phyloP scores from a whole-genome alignment of 208 protist species.

The Strigomonas oncopelti region DNA sequence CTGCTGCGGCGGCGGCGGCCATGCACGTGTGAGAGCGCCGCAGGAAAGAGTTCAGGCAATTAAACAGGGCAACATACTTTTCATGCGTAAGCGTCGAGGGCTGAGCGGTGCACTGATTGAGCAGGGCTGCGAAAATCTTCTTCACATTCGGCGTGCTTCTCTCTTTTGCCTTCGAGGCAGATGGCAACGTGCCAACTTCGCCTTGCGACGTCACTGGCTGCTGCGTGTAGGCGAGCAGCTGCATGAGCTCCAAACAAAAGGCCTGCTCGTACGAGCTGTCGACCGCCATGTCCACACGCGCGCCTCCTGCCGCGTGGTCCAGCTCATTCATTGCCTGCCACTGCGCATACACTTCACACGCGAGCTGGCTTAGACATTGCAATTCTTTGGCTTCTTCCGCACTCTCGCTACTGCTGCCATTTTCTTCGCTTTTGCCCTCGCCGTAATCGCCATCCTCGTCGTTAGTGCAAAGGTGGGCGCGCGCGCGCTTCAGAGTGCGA shows the following conservation, averaged over 20 bases:
- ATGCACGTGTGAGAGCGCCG: not conserved
- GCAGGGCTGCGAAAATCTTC: not conserved
- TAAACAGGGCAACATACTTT: not conserved
- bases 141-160: not conserved
- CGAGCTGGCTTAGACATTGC: not conserved
- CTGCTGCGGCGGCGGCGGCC: no score
- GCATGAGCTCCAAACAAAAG: not conserved
- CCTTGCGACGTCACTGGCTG: no score
- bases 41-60: not conserved
- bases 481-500: not conserved
- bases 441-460: slow-evolving; percentile 8
- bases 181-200: no score
- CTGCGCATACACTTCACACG: not conserved
- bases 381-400: slow-evolving; percentile 18
- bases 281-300: not conserved
- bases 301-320: no score
- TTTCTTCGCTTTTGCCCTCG: no score
- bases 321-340: not conserved
- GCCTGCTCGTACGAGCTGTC: not conserved
- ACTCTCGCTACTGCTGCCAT: slow-evolving; percentile 13
- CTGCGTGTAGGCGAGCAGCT: not conserved
- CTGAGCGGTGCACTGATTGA: not conserved
- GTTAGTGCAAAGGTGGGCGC: no score
- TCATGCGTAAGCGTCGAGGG: not conserved
- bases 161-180: no score